phyloP scores from a whole-genome alignment of 768 basidiomycete species.

The Dictyophora rubrovolvata region DNA sequence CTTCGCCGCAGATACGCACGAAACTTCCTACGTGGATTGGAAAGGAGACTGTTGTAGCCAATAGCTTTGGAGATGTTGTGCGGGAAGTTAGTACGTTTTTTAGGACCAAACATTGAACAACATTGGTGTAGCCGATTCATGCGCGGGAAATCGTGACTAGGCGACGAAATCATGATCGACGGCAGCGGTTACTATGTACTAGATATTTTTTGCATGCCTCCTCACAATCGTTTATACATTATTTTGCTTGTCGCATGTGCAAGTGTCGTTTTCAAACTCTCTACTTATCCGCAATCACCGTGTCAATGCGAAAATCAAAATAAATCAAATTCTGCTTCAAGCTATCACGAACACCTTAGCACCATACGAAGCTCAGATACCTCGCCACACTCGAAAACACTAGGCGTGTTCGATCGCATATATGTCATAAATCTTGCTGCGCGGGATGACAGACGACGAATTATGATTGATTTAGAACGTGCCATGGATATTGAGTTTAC shows the following conservation, averaged over 20 bases:
- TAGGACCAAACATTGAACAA: constrained; percentile 32
- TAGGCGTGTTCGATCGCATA: not conserved
- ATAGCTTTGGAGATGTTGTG: constrained; percentile 64
- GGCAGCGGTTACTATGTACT: not conserved
- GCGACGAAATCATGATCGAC: not conserved
- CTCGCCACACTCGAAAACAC: not conserved
- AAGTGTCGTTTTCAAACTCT: not conserved
- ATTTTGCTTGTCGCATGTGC: not conserved
- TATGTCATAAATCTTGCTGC: constrained; percentile 1
- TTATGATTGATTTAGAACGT: not conserved
- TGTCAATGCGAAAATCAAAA: not conserved
- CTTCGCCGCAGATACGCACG: constrained; percentile 48
- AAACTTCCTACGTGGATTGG: constrained; percentile 94
- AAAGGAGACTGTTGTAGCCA: constrained; percentile 41
- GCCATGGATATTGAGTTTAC: not conserved
- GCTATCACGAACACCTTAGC: not conserved
- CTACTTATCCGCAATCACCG: not conserved
- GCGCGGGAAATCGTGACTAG: not conserved
- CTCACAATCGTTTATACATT: not conserved
- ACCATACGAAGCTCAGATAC: not conserved
- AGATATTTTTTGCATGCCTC: too few relatives aligned
- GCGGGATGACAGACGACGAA: not conserved
- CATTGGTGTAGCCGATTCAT: not conserved
- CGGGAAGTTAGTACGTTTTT: constrained; percentile 62
- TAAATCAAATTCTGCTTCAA: not conserved